Evolutionary conservation across 2,329 filamentous ascomycete species (phyloP).

Genomic region (Neopestalotiopsis clavispora): DNA sequence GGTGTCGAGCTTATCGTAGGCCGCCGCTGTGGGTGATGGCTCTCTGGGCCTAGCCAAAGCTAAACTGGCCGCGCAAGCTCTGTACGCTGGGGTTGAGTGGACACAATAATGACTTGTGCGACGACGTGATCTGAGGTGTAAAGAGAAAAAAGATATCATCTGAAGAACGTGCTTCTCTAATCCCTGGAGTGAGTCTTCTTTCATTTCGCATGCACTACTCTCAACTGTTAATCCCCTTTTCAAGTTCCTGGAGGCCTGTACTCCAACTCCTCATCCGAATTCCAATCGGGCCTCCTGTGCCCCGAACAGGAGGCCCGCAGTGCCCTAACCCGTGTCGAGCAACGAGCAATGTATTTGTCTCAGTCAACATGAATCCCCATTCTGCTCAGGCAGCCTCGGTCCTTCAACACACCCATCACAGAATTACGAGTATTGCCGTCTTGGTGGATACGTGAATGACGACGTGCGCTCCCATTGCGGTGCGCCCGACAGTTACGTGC

Average conservation of each 20-base stretch:
- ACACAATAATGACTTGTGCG: too few relatives aligned
- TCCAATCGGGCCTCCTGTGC: conserved; percentile 9
- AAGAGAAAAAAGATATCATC: too few relatives aligned
- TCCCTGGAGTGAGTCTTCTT: too few relatives aligned
- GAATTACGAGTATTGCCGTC: background rate
- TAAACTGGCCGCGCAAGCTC: too few relatives aligned
- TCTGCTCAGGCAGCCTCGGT: background rate
- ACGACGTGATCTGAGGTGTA: too few relatives aligned
- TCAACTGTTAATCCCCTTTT: too few relatives aligned
- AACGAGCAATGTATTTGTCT: conserved; percentile 12
- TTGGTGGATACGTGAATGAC: background rate
- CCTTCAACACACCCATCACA: conserved; percentile 8
- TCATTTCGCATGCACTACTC: too few relatives aligned
- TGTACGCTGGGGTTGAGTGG: too few relatives aligned
- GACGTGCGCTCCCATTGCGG: conserved; percentile 1
- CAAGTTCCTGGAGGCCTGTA: background rate
- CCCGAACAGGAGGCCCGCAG: conserved; percentile 14
- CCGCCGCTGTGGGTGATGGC: background rate
- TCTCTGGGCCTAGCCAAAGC: too few relatives aligned
- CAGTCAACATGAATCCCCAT: conserved; percentile 5
- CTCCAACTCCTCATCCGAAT: background rate
- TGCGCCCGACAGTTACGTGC: conserved; percentile 5
- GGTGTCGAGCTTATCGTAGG: background rate
- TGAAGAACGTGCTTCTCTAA: too few relatives aligned
- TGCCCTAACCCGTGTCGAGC: conserved; percentile 7